Conservation (phyloP, 2,329 filamentous ascomycete genomes). For the Aspergillus ibericus region DNA sequence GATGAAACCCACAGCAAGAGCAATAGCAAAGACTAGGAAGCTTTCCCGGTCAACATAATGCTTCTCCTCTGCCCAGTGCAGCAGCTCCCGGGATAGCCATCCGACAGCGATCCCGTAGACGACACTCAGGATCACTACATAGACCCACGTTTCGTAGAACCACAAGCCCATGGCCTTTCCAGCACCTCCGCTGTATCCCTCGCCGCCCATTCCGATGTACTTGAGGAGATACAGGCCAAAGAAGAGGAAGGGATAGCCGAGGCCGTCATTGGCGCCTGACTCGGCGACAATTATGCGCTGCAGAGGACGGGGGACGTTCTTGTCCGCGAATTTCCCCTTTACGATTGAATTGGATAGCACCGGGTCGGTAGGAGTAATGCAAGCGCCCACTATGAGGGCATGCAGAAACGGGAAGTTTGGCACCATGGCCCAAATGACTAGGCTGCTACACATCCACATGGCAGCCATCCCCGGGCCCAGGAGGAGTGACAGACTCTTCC, state of each 20-base stretch:
- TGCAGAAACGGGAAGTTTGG: slow-evolving; percentile 72
- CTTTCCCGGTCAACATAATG: slow-evolving; percentile 84
- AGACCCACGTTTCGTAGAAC: slow-evolving; percentile 84
- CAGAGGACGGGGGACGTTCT: slow-evolving; percentile 78
- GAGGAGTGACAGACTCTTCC: slow-evolving; percentile 71
- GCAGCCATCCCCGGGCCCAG: slow-evolving; percentile 79
- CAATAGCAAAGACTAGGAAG: slow-evolving; percentile 83
- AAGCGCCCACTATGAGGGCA: slow-evolving; percentile 76
- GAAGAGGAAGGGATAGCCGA: slow-evolving; percentile 87
- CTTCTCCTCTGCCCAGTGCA: slow-evolving; percentile 80
- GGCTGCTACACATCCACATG: slow-evolving; percentile 84
- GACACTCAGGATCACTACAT: slow-evolving; percentile 76
- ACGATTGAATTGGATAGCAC: slow-evolving; percentile 86
- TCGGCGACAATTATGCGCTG: slow-evolving; percentile 81
- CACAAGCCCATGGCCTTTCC: slow-evolving; percentile 71
- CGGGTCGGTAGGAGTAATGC: slow-evolving; percentile 89
- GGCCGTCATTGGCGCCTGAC: slow-evolving; percentile 83
- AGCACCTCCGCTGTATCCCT: slow-evolving; percentile 58
- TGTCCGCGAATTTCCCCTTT: slow-evolving; percentile 89
- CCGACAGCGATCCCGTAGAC: slow-evolving; percentile 75
- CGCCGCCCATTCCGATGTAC: slow-evolving; percentile 62
- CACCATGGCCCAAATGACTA: slow-evolving; percentile 75
- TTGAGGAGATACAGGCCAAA: slow-evolving; percentile 81
- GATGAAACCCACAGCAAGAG: slow-evolving; percentile 63
- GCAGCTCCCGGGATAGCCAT: slow-evolving; percentile 75